A percentile compares a stretch with the other conserved stretches of the same genome.
These are phyloP conservation scores for Colletotrichum eleusines DNA, from an alignment of 2,329 filamentous ascomycete species.

Conservation along the genomic window DNA sequence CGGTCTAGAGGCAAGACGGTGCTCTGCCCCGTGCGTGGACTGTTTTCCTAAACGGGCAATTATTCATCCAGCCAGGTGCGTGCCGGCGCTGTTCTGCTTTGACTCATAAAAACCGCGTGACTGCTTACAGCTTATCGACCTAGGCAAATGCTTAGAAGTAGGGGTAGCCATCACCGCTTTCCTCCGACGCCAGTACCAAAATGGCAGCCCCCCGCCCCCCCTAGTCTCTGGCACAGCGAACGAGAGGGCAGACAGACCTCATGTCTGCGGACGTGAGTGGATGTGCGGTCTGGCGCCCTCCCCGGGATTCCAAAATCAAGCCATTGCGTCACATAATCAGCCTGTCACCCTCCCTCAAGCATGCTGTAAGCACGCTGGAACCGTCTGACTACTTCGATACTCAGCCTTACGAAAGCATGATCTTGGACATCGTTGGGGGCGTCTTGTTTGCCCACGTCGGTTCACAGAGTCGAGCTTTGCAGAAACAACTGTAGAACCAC, in stretches of 20 bases:
- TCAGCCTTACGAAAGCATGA: conserved; percentile 31
- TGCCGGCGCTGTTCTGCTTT: conserved; percentile 1
- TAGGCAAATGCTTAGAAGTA: conserved; percentile 16
- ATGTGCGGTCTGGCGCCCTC: conserved; percentile 6
- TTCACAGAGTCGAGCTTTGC: not conserved
- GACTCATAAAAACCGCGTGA: not conserved
- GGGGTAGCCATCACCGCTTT: conserved; percentile 31
- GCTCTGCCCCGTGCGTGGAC: not conserved
- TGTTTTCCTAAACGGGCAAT: conserved; percentile 27
- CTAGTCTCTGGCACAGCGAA: conserved; percentile 19
- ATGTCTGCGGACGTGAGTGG: conserved; percentile 30
- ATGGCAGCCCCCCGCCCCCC: conserved; percentile 11
- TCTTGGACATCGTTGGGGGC: not conserved
- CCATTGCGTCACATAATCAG: conserved; percentile 36
- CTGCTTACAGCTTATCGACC: conserved; percentile 22
- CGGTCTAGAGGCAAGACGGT: conserved; percentile 15
- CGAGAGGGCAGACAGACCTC: conserved; percentile 24
- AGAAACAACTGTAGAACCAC: not conserved
- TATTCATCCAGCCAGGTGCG: not conserved
- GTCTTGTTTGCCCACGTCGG: not conserved
- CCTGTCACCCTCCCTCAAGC: conserved; percentile 5
- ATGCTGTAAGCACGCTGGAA: conserved; percentile 31
- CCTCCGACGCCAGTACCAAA: conserved; percentile 34
- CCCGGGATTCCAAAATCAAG: conserved; percentile 20
- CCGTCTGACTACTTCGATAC: conserved; percentile 9